Base-by-base conservation (phyloP, 2,329 filamentous ascomycete genomes). In the Epichloe scottii region DNA sequence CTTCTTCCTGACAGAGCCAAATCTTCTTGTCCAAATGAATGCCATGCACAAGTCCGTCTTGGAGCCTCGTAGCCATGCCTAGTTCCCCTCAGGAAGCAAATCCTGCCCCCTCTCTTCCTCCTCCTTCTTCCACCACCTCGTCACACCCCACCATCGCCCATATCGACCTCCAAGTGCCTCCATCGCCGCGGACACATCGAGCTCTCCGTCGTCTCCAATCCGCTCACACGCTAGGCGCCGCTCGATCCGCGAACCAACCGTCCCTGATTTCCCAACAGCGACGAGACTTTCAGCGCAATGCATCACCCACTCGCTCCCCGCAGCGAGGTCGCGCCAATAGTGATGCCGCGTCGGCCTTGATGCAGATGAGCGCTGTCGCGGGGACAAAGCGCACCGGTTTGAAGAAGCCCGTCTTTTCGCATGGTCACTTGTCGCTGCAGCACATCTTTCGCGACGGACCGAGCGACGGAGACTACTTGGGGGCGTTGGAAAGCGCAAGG, bases 371-470 rank as follows among this genome's bases (percentile, higher is more conserved):
- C 60, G 53, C 65, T 53, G 62, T 66, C 35, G 62, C 64, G 10
- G 60, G 65, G 54, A 55, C 66, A 55, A 66, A 65, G 53, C 65
- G 68, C 37, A 58, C 63, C n/a, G 60, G 73, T 63, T 41, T 68
- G 66, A 55, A 72, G 59, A 70, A 70, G 50, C 68, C 68, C 37
- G 65, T 69, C 51, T 70, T 70, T 53, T 70, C 78, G 26, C 78
- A 83, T 58, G 68, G 72, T n/a, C 67, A 70, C 52, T 69, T 84
- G 60, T 78, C 79, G 21, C 68, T 96, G 30, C 88, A 95, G 63
- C 75, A 81, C 56, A 76, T 95, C 44, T 74, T 96, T 45, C 81
- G 87, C 57, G 88, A 91, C 55, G 90, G 89, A 0, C 88, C 89
- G 2, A 79, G 81, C 2, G 77, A 82, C 57, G 85, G 82, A 19